Percentiles rank a stretch among this genome's conserved stretches.
Evolutionary conservation across 768 basidiomycete genomes (phyloP).

Genomic region (Lepiota venenata): DNA sequence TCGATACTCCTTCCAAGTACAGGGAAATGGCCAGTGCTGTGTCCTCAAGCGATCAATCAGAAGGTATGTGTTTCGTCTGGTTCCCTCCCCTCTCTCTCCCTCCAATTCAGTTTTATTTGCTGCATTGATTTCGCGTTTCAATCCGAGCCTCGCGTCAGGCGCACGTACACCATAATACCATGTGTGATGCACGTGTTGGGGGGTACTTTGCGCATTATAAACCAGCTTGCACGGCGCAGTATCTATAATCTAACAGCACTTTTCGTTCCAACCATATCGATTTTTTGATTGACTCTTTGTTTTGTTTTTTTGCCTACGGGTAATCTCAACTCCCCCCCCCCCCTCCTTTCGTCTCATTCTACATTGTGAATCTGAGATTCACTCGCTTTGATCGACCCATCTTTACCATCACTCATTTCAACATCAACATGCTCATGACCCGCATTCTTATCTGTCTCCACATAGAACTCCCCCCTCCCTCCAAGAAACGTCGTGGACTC

Average conservation of each 20-base stretch:
- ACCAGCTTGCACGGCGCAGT: too few species aligned
- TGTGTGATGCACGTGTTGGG: too few species aligned
- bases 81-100: too few species aligned
- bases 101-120: too few species aligned
- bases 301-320: not conserved
- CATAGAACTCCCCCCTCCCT: conserved; percentile 71
- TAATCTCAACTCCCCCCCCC: conserved; percentile 8
- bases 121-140: too few species aligned
- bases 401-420: conserved; percentile 9
- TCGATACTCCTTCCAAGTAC: conserved; percentile 68
- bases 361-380: conserved; percentile 13
- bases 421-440: conserved; percentile 22
- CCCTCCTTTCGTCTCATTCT: conserved; percentile 8
- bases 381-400: not conserved
- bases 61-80: conserved; percentile 2
- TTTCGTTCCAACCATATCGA: not conserved
- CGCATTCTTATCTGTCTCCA: conserved; percentile 44
- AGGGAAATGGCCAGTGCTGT: conserved; percentile 36
- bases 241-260: too few species aligned
- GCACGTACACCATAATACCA: too few species aligned
- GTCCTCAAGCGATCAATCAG: not conserved
- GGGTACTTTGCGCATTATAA: too few species aligned
- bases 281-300: not conserved
- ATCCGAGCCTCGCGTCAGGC: too few species aligned
- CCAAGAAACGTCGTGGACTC: conserved; percentile 78